These are phyloP conservation scores for Alisma plantagoaquatica DNA, from an alignment of 106 monocot species.

Conservation along the genomic window DNA sequence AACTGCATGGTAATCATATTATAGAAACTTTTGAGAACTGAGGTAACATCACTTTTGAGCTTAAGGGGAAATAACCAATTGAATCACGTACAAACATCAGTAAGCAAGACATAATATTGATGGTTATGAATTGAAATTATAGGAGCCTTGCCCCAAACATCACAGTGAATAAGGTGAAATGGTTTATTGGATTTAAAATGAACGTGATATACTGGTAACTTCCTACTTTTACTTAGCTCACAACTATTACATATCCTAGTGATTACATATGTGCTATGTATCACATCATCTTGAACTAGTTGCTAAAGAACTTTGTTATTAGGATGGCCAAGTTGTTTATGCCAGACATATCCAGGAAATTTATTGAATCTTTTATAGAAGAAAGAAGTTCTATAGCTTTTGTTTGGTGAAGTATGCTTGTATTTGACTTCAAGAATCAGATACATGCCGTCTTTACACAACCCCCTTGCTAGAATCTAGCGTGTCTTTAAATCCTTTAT, in stretches of 20 bases:
- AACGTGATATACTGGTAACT: background rate
- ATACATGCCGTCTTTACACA: background rate
- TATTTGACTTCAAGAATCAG: background rate
- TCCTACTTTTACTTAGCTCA: too few relatives aligned
- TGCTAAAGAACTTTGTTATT: too few relatives aligned
- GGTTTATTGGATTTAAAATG: background rate
- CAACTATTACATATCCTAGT: background rate
- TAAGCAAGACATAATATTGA: slow-evolving; percentile 4
- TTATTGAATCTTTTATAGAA: background rate
- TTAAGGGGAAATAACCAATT: slow-evolving; percentile 2
- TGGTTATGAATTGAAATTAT: too few relatives aligned
- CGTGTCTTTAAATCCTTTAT: background rate
- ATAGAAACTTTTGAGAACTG: too few relatives aligned
- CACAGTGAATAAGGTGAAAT: background rate
- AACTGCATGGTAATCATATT: too few relatives aligned
- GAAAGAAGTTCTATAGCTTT: too few relatives aligned
- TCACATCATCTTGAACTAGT: background rate
- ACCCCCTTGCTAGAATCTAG: background rate
- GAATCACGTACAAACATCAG: background rate
- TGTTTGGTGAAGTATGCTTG: background rate
- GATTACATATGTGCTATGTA: background rate
- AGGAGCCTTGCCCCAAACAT: too few relatives aligned
- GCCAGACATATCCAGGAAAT: background rate
- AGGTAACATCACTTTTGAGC: too few relatives aligned
- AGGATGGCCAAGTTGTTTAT: too few relatives aligned